These are phyloP conservation scores for Lobosporangium transversale DNA, from an alignment of 192 early-diverging fungal genomes.

Conservation along the genomic window DNA sequence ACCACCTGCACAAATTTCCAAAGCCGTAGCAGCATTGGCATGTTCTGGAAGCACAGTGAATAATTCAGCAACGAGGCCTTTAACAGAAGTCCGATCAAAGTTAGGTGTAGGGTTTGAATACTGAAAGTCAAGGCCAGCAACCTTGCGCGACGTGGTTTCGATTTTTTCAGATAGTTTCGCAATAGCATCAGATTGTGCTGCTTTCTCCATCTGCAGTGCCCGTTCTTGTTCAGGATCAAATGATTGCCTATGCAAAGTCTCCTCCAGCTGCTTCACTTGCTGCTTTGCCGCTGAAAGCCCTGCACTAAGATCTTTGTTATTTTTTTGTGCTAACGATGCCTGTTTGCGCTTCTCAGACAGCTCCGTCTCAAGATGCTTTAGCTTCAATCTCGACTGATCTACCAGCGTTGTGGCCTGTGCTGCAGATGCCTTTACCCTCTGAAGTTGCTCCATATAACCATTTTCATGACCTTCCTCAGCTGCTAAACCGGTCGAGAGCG, in stretches of 20 bases:
- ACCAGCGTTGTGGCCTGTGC: conserved; percentile 70
- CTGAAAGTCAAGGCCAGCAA: conserved; percentile 78
- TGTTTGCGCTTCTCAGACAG: conserved; percentile 73
- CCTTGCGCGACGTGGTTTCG: conserved; percentile 60
- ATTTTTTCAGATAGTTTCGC: conserved; percentile 50
- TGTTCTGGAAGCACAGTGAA: conserved; percentile 80
- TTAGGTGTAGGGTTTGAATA: conserved; percentile 86
- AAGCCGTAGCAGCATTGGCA: conserved; percentile 73
- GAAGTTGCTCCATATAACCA: conserved; percentile 97
- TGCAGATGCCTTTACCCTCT: conserved; percentile 74
- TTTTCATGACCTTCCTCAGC: conserved; percentile 92
- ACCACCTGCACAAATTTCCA: conserved; percentile 96
- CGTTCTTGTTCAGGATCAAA: conserved; percentile 36
- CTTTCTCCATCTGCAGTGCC: conserved; percentile 25
- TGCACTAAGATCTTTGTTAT: conserved; percentile 70
- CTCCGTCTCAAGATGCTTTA: conserved; percentile 79
- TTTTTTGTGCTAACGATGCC: conserved; percentile 70
- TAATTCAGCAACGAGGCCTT: conserved; percentile 93
- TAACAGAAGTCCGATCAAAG: conserved; percentile 91
- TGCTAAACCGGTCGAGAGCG: conserved; percentile 92
- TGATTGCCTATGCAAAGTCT: conserved; percentile 9
- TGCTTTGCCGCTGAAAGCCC: conserved; percentile 45
- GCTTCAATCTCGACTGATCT: conserved; percentile 86
- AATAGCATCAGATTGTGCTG: conserved; percentile 12
- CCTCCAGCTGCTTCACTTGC: conserved; percentile 31